Percentiles rank a stretch among this genome's conserved stretches.
These are phyloP conservation scores for Diaporthe longicolla DNA, from an alignment of 2,329 filamentous ascomycete genomes.

Conservation along the genomic window DNA sequence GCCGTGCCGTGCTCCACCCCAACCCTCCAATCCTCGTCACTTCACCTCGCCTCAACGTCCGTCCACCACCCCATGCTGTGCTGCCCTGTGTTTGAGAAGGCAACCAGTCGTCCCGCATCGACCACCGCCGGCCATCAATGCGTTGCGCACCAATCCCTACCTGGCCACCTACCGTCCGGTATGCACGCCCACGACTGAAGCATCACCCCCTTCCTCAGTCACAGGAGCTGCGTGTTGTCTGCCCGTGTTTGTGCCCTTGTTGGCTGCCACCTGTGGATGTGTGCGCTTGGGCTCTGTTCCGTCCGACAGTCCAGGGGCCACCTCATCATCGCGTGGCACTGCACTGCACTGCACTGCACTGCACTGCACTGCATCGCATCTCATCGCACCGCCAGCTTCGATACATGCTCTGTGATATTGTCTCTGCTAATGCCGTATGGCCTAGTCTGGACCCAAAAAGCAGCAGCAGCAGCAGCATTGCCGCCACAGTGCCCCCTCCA, in stretches of 20 bases:
- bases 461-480: not conserved
- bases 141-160: slow-evolving; percentile 16
- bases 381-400: not conserved
- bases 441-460: not conserved
- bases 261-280: not conserved
- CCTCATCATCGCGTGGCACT: not conserved
- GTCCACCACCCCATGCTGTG: not conserved
- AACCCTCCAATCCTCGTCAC: slow-evolving; percentile 1
- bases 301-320: slow-evolving; percentile 6
- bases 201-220: slow-evolving; percentile 14
- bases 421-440: not conserved
- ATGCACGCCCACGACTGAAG: slow-evolving; percentile 17
- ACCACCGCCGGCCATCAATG: slow-evolving; percentile 27
- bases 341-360: not conserved
- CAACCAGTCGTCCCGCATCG: not conserved
- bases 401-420: slow-evolving; percentile 6
- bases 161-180: slow-evolving; percentile 15
- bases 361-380: not conserved
- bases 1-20: not conserved
- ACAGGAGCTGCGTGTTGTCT: slow-evolving; percentile 7
- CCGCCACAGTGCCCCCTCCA: slow-evolving; percentile 15
- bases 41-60: slow-evolving; percentile 6
- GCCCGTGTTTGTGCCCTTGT: not conserved
- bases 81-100: slow-evolving; percentile 17
- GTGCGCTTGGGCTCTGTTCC: slow-evolving; percentile 8